Conservation (phyloP, 192 early-diverging fungal genomes). For the Coemansia sp. region DNA sequence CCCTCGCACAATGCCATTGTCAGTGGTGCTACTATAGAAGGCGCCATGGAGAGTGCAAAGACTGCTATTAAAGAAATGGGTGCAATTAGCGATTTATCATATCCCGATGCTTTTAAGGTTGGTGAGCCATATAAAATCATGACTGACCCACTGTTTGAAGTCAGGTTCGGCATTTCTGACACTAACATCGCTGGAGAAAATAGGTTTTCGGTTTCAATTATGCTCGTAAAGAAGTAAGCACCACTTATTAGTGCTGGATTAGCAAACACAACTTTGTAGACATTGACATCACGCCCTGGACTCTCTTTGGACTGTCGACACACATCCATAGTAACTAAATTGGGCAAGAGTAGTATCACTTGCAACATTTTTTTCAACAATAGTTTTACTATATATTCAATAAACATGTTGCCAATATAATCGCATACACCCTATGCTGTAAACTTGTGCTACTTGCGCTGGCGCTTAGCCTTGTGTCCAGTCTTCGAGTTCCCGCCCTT, state of each 20-base stretch:
- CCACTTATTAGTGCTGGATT: not conserved
- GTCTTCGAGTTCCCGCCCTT: slow-evolving; percentile 6
- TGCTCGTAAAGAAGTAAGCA: too few species aligned
- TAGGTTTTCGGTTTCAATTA: not conserved
- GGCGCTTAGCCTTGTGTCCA: slow-evolving; percentile 4
- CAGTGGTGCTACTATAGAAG: not conserved
- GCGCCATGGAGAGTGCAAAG: not conserved
- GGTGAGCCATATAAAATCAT: not conserved
- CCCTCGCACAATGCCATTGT: too few species aligned
- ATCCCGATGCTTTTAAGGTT: not conserved
- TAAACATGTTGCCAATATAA: not conserved
- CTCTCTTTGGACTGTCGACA: not conserved
- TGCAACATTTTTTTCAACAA: not conserved
- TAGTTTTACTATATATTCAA: not conserved
- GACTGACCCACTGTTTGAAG: not conserved
- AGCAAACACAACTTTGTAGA: not conserved
- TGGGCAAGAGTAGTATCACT: not conserved
- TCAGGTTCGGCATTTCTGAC: not conserved
- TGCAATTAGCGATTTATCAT: too few species aligned
- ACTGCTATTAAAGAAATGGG: too few species aligned
- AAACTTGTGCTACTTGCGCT: slow-evolving; percentile 4
- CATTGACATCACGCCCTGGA: not conserved
- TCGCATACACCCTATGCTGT: not conserved
- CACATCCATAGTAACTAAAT: not conserved
- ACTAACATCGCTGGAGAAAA: not conserved